Percentiles rank a stretch among this genome's conserved stretches.
Evolutionary conservation across 2,329 filamentous ascomycete species (phyloP).

Genomic region (Beauveria rudraprayagi): DNA sequence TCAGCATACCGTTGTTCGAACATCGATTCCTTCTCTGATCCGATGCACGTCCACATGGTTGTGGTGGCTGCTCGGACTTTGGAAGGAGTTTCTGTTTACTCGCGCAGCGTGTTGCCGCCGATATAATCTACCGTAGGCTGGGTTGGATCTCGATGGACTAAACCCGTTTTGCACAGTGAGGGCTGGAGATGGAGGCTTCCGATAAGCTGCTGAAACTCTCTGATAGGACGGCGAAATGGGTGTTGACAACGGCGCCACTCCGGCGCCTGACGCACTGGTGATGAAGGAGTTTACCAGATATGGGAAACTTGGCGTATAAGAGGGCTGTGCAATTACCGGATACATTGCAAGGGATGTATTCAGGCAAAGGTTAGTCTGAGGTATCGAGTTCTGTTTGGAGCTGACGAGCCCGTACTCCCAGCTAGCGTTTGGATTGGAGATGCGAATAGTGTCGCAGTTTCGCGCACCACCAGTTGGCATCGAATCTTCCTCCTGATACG

Average conservation of each 20-base stretch:
- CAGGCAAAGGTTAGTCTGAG: slow-evolving; percentile 15
- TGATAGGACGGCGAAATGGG: slow-evolving; percentile 24
- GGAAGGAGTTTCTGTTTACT: slow-evolving; percentile 37
- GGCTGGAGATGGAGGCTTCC: slow-evolving; percentile 27
- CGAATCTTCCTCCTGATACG: not conserved
- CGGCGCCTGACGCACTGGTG: slow-evolving; percentile 12
- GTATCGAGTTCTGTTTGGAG: slow-evolving; percentile 2
- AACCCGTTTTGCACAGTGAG: slow-evolving; percentile 29
- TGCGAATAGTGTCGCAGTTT: not conserved
- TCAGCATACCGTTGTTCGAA: slow-evolving; percentile 61
- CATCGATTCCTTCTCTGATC: slow-evolving; percentile 60
- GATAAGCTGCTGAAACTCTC: slow-evolving; percentile 22
- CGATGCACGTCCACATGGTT: slow-evolving; percentile 54
- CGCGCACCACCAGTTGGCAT: not conserved
- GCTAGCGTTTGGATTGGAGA: not conserved
- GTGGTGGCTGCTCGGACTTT: slow-evolving; percentile 43
- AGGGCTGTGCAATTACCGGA: slow-evolving; percentile 26
- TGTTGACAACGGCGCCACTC: slow-evolving; percentile 19
- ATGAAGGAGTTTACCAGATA: slow-evolving; percentile 22
- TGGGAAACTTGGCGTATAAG: slow-evolving; percentile 20
- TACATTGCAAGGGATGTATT: slow-evolving; percentile 23
- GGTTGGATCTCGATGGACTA: slow-evolving; percentile 30
- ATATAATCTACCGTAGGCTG: slow-evolving; percentile 28
- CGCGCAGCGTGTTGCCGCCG: slow-evolving; percentile 44
- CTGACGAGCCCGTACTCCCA: slow-evolving; percentile 7